phyloP scores from a whole-genome alignment of 1,139 yeast species.

The Diutina pseudorugosa region DNA sequence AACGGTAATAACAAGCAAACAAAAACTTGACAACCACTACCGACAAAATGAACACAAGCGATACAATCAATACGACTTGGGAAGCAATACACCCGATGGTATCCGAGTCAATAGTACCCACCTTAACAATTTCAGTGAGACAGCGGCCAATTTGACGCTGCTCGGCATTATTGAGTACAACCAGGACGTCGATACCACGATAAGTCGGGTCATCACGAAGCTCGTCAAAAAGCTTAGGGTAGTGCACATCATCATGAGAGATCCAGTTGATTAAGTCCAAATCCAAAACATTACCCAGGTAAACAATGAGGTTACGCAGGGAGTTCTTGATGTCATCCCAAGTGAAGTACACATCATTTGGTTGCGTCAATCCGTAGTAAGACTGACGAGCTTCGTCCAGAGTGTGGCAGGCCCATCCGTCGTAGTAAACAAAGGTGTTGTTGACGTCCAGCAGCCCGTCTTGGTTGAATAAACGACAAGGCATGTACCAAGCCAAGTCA shows the following conservation, averaged over 20 bases:
- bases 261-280: slow-evolving; percentile 68
- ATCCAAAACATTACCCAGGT: slow-evolving; percentile 80
- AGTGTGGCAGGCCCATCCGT: slow-evolving; percentile 91
- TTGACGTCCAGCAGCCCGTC: slow-evolving; percentile 64
- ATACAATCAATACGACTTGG: slow-evolving; percentile 62
- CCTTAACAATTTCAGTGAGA: slow-evolving; percentile 75
- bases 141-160: slow-evolving; percentile 73
- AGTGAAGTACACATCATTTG: slow-evolving; percentile 74
- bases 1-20: slow-evolving; percentile 80
- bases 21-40: slow-evolving; percentile 67
- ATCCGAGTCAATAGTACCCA: slow-evolving; percentile 81
- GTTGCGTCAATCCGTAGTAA: slow-evolving; percentile 46
- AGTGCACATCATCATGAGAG: slow-evolving; percentile 50
- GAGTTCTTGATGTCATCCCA: slow-evolving; percentile 77
- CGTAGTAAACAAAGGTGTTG: slow-evolving; percentile 47
- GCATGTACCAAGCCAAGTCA: slow-evolving; percentile 91
- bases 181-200: slow-evolving; percentile 73
- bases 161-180: slow-evolving; percentile 54
- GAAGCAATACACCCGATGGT: slow-evolving; percentile 96
- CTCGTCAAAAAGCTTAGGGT: slow-evolving; percentile 60
- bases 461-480: slow-evolving; percentile 60
- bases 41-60: slow-evolving; percentile 74
- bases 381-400: slow-evolving; percentile 52
- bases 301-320: slow-evolving; percentile 72
- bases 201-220: slow-evolving; percentile 42